Evolutionary conservation across 768 basidiomycete species (phyloP), one percentile per base, ranked within the genome.

Genomic region (Tylopilus intermedius): DNA sequence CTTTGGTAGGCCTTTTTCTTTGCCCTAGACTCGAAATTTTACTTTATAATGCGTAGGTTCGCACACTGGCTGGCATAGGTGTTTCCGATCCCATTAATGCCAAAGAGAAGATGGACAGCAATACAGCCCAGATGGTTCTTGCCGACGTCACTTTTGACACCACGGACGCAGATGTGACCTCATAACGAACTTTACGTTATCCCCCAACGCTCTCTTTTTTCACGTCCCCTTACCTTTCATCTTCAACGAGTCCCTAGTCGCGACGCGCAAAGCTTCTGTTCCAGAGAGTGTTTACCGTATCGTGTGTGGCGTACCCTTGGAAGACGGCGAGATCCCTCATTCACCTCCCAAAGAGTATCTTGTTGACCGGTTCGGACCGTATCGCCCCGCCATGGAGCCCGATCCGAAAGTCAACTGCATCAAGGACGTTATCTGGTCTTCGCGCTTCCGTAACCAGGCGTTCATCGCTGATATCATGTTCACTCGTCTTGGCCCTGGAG

Each of bases 41-140:
- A 4, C 26, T 55, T 7, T 53, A 3, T 7, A 2, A 29, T 45
- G 8, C 15, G 9, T 9, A 82, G 80, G 62, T 81, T 27, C 77
- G 81, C 48, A 63, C 70, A 29, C 49, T 68, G n/a, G 69, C 71
- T 3, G 73, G 73, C 2, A 72, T 82, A 27, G 59, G 61, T 8
- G 81, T 79, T 63, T 47, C 57, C 2, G 77, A 81, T 56, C 80
- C 80, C 1, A 55, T 72, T 32, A 67, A 68, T 33, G 18, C 18
- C 51, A 62, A 21, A 24, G 64, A 67, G 13, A 47, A 62, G 0
- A 49, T 58, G 21, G 66, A 63, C 45, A 63, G 51, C 13, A 58
- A 76, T 10, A 51, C 67, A 0, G 18, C 18, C 18, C 76, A 78
- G 40, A 62, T 59, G 60, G 14, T 53, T 4, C 52, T 62, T 18